These are phyloP conservation scores for Trypanosoma rangeli DNA, from an alignment of 208 protist genomes.

Conservation along the genomic window DNA sequence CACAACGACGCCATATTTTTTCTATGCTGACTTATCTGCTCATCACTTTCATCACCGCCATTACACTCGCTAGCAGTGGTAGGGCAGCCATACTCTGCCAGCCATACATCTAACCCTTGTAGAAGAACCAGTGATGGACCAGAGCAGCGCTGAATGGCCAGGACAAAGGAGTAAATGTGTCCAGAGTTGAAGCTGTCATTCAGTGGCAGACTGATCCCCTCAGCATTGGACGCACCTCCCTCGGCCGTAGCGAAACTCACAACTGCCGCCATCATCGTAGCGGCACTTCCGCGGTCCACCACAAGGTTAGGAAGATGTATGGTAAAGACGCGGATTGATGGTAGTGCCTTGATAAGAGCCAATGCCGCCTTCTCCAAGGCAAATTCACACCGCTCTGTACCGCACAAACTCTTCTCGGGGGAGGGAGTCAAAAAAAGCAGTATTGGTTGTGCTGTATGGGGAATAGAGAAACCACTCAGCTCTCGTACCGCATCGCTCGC, in stretches of 20 bases:
- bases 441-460: slow-evolving; percentile 44
- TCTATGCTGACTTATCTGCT: slow-evolving; percentile 21
- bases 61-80: background rate
- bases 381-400: slow-evolving; percentile 25
- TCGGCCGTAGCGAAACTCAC: background rate
- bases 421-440: slow-evolving; percentile 47
- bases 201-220: background rate
- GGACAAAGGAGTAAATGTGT: slow-evolving; percentile 62
- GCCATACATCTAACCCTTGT: slow-evolving; percentile 63
- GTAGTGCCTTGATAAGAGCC: slow-evolving; percentile 21
- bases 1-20: slow-evolving; percentile 38
- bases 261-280: background rate
- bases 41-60: background rate
- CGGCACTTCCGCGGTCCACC: slow-evolving; percentile 27
- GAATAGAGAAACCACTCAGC: slow-evolving; percentile 59
- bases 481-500: slow-evolving; percentile 47
- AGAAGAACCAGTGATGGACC: slow-evolving; percentile 67
- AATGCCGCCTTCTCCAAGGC: slow-evolving; percentile 24
- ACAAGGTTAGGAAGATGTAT: slow-evolving; percentile 49
- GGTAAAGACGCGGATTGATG: slow-evolving; percentile 30
- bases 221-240: background rate
- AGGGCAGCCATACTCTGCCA: slow-evolving; percentile 32
- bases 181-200: slow-evolving; percentile 30
- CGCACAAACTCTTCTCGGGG: slow-evolving; percentile 12
- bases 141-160: slow-evolving; percentile 45